Conservation (phyloP, 2,329 filamentous ascomycete species). For the Botrytis aclada region DNA sequence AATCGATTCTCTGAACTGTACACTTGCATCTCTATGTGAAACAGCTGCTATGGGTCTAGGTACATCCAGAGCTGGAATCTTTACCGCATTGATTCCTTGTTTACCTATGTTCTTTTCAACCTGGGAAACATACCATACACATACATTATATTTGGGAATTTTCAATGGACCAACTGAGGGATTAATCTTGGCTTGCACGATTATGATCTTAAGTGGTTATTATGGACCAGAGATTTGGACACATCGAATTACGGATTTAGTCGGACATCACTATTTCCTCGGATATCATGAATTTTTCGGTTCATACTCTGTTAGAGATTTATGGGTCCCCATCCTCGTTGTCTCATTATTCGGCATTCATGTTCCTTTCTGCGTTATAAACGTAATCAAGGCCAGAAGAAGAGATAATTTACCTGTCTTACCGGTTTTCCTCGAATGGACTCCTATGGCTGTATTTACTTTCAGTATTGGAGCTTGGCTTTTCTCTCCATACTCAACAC, state of each 20-base stretch:
- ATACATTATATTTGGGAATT: constrained; percentile 92
- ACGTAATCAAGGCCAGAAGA: constrained; percentile 76
- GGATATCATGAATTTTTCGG: constrained; percentile 60
- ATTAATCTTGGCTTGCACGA: constrained; percentile 76
- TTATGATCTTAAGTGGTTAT: constrained; percentile 85
- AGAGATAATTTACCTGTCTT: constrained; percentile 69
- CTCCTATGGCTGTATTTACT: constrained; percentile 81
- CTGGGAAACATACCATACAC: constrained; percentile 99
- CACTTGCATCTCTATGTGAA: constrained; percentile 84
- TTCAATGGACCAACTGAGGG: constrained; percentile 98
- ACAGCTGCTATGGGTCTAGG: constrained; percentile 92
- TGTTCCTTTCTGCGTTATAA: constrained; percentile 83
- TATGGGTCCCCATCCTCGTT: constrained; percentile 76
- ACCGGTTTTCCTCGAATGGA: constrained; percentile 91
- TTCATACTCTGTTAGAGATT: constrained; percentile 73
- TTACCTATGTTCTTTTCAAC: constrained; percentile 99
- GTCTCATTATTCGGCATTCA: constrained; percentile 67
- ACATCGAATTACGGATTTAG: constrained; percentile 64
- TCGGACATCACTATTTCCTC: constrained; percentile 57
- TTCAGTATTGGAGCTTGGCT: constrained; percentile 76
- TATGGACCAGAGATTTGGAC: constrained; percentile 89
- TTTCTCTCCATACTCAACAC: constrained; percentile 79
- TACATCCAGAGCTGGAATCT: constrained; percentile 77
- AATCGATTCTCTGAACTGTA: constrained; percentile 97
- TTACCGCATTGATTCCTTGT: constrained; percentile 87